Base-by-base conservation (phyloP, 805 yeast genomes). In the Candida sanyiensis region DNA sequence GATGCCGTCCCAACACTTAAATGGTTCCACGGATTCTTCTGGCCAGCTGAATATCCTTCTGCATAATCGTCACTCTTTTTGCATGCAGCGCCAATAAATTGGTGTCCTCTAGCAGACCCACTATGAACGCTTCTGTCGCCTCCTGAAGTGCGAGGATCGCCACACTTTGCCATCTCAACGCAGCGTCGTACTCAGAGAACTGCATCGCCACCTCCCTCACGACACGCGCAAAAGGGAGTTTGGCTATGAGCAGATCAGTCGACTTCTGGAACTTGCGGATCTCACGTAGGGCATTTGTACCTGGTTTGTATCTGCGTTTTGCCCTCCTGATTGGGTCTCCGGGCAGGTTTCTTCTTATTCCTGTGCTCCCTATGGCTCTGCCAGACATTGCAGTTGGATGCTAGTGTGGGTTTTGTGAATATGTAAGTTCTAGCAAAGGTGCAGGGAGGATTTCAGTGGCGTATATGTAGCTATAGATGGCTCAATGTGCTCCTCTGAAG, bases 21-120 rank as follows among this genome's bases (percentile, higher is more conserved):
- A 48, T 47, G 24, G 55, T 55, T 1, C 88, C 89, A 50, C 89
- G 69, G 29, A 83, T 75, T 58, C 90, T 67, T 63, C 93, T 70
- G 3, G 93, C 93, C 47, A 83, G 63, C 53, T 83, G 89, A 44
- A 83, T 77, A 56, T 83, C 94, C 57, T 80, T 82, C 52, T 80
- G 83, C 90, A 83, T 83, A 24, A 83, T 81, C 0, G 94, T 83
- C n/a, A 83, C 87, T 49, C 94, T 63, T 52, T 79, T 82, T 1
- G 88, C 89, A 59, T 83, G 93, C 27, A 83, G 62, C 11, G 93
- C 93, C 57, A 86, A 67, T 27, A 83, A 56, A 50, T 83, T 83
- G 4, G 89, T 83, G 55, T 83, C 93, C 52, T 83, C 93, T 36
- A 83, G 63, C 27, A 83, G 61, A 38, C 83, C 83, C 10, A 83